Percentiles rank a stretch among this genome's conserved stretches.
Conservation (phyloP, 129 eudicot species). For the Escallonia herrerae region DNA sequence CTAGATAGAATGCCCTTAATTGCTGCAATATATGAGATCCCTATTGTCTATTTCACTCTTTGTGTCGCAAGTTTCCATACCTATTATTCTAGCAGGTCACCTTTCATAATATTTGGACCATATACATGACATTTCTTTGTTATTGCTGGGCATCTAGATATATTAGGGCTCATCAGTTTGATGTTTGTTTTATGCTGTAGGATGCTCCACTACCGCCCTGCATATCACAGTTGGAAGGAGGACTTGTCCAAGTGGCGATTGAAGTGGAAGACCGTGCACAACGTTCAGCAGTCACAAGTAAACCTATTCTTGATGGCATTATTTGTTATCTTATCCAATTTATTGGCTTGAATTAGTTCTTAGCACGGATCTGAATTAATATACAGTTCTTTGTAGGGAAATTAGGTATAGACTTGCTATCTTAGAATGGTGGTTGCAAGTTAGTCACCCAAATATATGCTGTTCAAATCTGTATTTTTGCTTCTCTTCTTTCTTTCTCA, state of each 20-base stretch:
- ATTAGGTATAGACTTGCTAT: too few relatives aligned
- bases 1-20: not conserved
- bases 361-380: too few relatives aligned
- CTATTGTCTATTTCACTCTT: not conserved
- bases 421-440: too few relatives aligned
- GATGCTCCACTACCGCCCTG: constrained; percentile 99
- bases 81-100: too few relatives aligned
- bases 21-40: not conserved
- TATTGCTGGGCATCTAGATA: too few relatives aligned
- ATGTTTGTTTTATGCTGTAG: constrained; percentile 27
- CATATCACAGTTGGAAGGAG: constrained; percentile 96
- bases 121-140: too few relatives aligned
- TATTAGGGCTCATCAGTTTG: not conserved
- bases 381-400: too few relatives aligned
- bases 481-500: too few relatives aligned
- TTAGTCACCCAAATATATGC: too few relatives aligned
- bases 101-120: too few relatives aligned
- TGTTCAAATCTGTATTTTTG: too few relatives aligned
- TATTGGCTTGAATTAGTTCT: too few relatives aligned
- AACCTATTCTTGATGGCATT: constrained; percentile 3
- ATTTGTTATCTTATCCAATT: not conserved
- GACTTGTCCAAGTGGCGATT: constrained; percentile 96
- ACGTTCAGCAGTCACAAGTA: constrained; percentile 94
- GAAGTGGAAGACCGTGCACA: constrained; percentile 99
- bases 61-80: not conserved